Conservation (phyloP, 306 rosid species). For the Trichosanthes truncata region DNA sequence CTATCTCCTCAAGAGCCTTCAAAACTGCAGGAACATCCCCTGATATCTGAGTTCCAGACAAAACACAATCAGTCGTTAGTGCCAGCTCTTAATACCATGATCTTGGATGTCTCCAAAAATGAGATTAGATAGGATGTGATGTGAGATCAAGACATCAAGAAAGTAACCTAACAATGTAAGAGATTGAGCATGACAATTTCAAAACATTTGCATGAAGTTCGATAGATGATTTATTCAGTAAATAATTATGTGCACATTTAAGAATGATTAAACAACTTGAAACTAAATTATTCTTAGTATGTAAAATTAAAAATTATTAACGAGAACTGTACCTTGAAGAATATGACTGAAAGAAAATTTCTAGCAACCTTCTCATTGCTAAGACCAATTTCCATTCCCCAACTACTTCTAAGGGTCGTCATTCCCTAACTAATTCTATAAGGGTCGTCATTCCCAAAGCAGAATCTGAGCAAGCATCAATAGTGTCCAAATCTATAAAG, state of each 20-base stretch:
- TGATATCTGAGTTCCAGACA: constrained; percentile 50
- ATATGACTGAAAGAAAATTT: not conserved
- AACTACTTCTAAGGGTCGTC: not conserved
- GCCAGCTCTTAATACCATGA: not conserved
- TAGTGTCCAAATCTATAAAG: not conserved
- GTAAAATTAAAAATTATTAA: not conserved
- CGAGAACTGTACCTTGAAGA: not conserved
- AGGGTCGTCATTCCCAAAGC: not conserved
- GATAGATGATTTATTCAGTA: not conserved
- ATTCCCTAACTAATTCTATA: not conserved
- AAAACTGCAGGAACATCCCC: constrained; percentile 72
- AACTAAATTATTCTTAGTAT: not conserved
- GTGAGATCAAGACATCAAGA: not conserved
- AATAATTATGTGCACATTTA: not conserved
- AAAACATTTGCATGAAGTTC: not conserved
- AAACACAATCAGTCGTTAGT: constrained; percentile 7
- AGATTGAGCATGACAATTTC: not conserved
- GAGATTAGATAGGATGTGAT: not conserved
- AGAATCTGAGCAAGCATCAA: not conserved
- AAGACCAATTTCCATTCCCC: not conserved
- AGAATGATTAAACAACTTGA: not conserved
- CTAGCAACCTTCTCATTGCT: not conserved
- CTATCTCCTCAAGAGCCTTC: constrained; percentile 86
- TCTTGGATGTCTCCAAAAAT: not conserved
- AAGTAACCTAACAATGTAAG: not conserved